Evolutionary conservation across 495 filamentous ascomycete genomes (phyloP), one percentile per base, ranked within the genome.

Genomic region (Penicillium samsonianum): DNA sequence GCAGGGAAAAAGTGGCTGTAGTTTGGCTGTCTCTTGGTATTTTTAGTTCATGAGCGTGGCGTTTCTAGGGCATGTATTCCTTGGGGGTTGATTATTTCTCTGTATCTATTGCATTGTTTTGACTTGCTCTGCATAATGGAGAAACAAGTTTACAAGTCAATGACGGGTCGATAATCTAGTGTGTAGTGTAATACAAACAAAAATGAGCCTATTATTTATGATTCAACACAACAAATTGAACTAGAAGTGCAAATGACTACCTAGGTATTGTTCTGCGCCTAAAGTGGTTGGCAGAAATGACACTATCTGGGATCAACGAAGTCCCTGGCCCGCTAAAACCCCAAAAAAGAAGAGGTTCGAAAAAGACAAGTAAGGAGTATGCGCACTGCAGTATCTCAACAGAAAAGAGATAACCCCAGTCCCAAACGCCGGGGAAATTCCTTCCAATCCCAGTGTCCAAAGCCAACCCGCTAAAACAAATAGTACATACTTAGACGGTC

Each of bases 1-100:
- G 93, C 91, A 8, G 94, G 90, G 73, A 91, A 88, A 80, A 98
- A 98, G 73, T 98, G 94, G 75, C 70, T 98, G 50, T 96, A 66
- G 38, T 20, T 48, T 56, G 38, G 37, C 43, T 52, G 47, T 37
- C 28, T 40, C 46, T 25, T 40, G 10, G 33, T 49, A 45, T 5
- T 47, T 59, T 35, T 59, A 11, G 11, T 42, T 55, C 17, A 41
- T 59, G 30, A 65, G 65, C 65, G 60, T 55, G 65, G 65, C 65
- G 65, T 65, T 64, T 50, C 11, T 53, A 40, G 47, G 55, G 52
- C 22, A 51, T 50, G 47, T 38, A 47, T 47, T 53, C 16, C 40
- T 50, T 37, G 10, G 56, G 25, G 23, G 28, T 60, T 23, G 41
- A 10, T 50, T 17, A 12, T 52, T 53, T 17, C n/a, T 49, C 31